These are phyloP conservation scores for Firmiana major DNA, from an alignment of 345 rosid genomes.

Conservation along the genomic window DNA sequence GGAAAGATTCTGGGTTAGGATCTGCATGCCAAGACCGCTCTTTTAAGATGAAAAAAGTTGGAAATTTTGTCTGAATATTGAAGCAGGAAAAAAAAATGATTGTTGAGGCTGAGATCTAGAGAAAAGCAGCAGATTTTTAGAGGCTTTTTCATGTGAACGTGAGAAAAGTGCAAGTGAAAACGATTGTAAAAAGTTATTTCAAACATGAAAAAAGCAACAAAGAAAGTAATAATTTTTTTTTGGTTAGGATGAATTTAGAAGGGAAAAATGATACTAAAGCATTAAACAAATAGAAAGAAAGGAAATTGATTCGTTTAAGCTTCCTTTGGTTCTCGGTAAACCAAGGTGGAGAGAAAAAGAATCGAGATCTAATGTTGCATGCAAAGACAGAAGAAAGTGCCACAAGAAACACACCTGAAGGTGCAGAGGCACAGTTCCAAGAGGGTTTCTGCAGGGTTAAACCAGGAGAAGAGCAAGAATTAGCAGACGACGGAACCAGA, in stretches of 20 bases:
- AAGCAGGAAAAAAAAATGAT: neutral
- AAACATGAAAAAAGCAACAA: neutral
- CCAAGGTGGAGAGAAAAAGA: neutral
- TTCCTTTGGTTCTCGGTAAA: constrained; percentile 28
- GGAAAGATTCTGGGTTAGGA: constrained; percentile 48
- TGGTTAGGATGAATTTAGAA: neutral
- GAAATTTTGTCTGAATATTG: too few species aligned
- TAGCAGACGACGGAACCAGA: constrained; percentile 27
- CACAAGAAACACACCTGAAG: constrained; percentile 1
- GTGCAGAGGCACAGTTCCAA: constrained; percentile 44
- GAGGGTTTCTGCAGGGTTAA: constrained; percentile 44
- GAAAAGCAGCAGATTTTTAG: constrained; percentile 2
- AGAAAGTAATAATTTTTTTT: neutral
- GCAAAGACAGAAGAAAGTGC: neutral
- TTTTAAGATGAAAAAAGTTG: neutral
- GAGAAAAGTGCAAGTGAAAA: constrained; percentile 14
- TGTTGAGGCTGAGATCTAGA: constrained; percentile 5
- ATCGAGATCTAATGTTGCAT: constrained; percentile 7
- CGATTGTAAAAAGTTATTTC: neutral
- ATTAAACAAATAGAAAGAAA: neutral
- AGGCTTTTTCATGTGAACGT: neutral
- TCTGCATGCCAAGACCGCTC: constrained; percentile 49
- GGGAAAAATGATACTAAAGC: too few species aligned
- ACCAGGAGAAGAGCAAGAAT: constrained; percentile 32
- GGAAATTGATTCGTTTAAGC: neutral